Evolutionary conservation across 2,329 filamentous ascomycete species (phyloP).

Genomic region (Colletotrichum melonis): DNA sequence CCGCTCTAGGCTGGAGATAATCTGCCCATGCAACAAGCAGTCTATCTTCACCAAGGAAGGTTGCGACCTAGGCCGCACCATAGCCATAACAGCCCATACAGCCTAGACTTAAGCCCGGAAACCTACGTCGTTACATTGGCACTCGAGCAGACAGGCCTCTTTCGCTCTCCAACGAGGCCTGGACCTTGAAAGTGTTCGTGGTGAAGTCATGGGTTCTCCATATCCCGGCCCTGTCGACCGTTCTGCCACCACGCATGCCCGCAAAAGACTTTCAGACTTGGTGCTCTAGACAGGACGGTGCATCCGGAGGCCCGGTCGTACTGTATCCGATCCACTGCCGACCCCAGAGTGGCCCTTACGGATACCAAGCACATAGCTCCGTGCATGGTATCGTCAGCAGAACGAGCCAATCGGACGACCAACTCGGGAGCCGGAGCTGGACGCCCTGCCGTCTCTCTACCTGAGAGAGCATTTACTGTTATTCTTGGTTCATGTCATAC

Average conservation of each 20-base stretch:
- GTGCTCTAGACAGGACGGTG: conserved; percentile 9
- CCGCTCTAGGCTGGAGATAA: conserved; percentile 4
- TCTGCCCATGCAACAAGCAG: conserved; percentile 5
- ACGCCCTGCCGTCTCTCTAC: neutral
- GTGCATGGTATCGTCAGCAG: neutral
- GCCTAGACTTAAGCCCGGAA: conserved; percentile 10
- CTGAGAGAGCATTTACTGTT: neutral
- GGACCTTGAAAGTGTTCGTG: neutral
- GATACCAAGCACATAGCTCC: neutral
- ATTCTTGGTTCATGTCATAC: neutral
- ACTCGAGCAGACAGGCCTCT: neutral
- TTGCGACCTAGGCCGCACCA: conserved; percentile 8
- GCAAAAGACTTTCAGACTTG: neutral
- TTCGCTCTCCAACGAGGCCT: neutral
- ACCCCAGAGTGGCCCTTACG: neutral
- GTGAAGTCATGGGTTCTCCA: neutral
- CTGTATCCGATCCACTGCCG: conserved; percentile 15
- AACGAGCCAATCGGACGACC: conserved; percentile 9
- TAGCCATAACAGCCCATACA: neutral
- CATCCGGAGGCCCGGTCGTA: conserved; percentile 28
- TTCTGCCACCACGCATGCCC: neutral
- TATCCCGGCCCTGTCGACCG: neutral
- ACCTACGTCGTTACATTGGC: conserved; percentile 7
- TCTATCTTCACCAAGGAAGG: neutral
- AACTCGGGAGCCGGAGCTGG: neutral